Evolutionary conservation across 2,329 filamentous ascomycete species (phyloP).

Genomic region (Conoideocrella luteorostrata): DNA sequence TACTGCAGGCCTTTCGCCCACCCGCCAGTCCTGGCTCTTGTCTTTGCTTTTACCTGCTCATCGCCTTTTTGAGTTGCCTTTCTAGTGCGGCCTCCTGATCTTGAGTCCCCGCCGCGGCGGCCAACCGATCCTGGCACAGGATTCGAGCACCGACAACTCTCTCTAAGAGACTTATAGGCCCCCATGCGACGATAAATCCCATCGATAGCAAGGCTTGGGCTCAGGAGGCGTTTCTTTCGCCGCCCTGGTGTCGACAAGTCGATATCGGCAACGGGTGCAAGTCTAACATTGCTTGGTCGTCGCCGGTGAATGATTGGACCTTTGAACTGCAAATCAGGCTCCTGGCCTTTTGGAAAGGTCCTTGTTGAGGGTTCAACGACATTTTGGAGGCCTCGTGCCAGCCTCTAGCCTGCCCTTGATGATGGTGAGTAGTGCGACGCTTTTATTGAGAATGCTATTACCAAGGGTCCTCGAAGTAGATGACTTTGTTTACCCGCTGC

Average conservation of each 20-base stretch:
- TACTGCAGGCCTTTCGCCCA: too few relatives aligned
- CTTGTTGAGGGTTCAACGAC: slow-evolving; percentile 22
- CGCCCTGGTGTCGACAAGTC: slow-evolving; percentile 17
- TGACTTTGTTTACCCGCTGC: too few relatives aligned
- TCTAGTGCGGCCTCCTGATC: slow-evolving; percentile 1
- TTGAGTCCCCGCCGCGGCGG: not conserved
- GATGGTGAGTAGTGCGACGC: slow-evolving; percentile 37
- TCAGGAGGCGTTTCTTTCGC: slow-evolving; percentile 26
- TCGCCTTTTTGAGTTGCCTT: not conserved
- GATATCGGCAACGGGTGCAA: slow-evolving; percentile 14
- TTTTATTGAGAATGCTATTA: too few relatives aligned
- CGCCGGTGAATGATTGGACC: slow-evolving; percentile 23
- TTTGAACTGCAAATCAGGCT: not conserved
- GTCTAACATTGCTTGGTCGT: slow-evolving; percentile 19
- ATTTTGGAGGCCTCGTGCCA: slow-evolving; percentile 25
- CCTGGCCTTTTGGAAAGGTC: slow-evolving; percentile 19
- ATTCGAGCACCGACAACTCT: slow-evolving; percentile 1
- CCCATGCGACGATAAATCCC: slow-evolving; percentile 27
- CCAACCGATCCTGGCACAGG: not conserved
- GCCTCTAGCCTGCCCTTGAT: slow-evolving; percentile 35
- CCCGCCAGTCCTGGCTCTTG: too few relatives aligned
- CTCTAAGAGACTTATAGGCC: slow-evolving; percentile 1
- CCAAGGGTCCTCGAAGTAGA: too few relatives aligned
- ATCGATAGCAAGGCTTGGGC: slow-evolving; percentile 17
- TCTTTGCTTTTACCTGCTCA: too few relatives aligned